A percentile compares a stretch with the other conserved stretches of the same genome.
Evolutionary conservation across 495 filamentous ascomycete species (phyloP).

Genomic region (Tuber microsphaerosporum): DNA sequence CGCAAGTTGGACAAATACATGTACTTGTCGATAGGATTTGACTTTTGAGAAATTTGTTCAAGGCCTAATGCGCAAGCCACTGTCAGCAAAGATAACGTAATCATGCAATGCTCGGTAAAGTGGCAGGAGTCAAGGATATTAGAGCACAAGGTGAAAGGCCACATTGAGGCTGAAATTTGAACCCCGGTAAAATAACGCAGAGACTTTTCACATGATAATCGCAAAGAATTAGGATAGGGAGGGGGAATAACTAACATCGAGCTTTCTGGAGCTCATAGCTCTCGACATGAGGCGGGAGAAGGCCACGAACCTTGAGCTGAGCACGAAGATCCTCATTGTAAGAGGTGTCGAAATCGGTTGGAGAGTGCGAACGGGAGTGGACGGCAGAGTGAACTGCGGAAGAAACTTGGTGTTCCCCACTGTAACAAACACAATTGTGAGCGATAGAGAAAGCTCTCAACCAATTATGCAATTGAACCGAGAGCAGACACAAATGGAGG

Average conservation of each 20-base stretch:
- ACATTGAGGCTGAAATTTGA: slow-evolving; percentile 27
- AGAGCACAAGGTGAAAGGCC: slow-evolving; percentile 9
- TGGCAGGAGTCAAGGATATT: not conserved
- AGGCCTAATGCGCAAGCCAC: slow-evolving; percentile 47
- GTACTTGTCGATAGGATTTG: slow-evolving; percentile 84
- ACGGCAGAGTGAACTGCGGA: slow-evolving; percentile 24
- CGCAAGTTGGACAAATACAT: slow-evolving; percentile 84
- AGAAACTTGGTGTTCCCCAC: slow-evolving; percentile 3
- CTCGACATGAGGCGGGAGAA: slow-evolving; percentile 65
- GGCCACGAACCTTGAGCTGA: slow-evolving; percentile 62
- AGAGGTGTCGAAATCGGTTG: slow-evolving; percentile 52
- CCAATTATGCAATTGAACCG: not conserved
- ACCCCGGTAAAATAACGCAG: slow-evolving; percentile 19
- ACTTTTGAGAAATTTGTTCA: slow-evolving; percentile 66
- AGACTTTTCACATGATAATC: slow-evolving; percentile 5
- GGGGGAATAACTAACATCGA: slow-evolving; percentile 51
- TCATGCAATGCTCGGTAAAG: not conserved
- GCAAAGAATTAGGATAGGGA: not conserved
- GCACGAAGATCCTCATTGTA: slow-evolving; percentile 59
- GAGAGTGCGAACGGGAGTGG: slow-evolving; percentile 31
- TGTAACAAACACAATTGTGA: not conserved
- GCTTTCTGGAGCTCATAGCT: slow-evolving; percentile 61
- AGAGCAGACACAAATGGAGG: not conserved
- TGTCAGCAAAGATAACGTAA: slow-evolving; percentile 23
- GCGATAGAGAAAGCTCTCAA: slow-evolving; percentile 2